Evolutionary conservation across 176 grass and related monocot genomes (phyloP), one percentile per base, ranked within the genome.

Genomic region (Triticum monococcum): DNA sequence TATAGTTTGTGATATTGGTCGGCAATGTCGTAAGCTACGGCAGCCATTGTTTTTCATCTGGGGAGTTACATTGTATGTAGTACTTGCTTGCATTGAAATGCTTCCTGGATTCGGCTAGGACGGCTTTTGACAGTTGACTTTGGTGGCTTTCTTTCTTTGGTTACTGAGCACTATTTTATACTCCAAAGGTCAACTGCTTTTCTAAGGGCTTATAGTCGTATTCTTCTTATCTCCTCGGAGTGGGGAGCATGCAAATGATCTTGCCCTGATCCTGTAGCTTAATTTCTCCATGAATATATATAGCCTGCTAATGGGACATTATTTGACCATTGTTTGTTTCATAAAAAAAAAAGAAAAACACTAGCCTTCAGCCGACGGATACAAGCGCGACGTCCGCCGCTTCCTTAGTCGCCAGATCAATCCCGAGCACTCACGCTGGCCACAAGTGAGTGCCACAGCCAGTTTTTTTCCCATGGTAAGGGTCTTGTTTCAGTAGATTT

Each of bases 41-140:
- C 36, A 25, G 45, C 6, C 2, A 63, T 61, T 40, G 65, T 62
- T 86, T 72, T 62, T 60, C 12, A 0, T 18, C 9, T 12, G 52
- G 32, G 12, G 64, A 11, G 2, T 71, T n/a, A 71, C 69, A 5
- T 9, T 57, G 36, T 46, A 41, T 41, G 40, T 40, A 40, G 38
- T 40, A 40, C 26, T 18, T 54, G 16, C 70, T 77, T 67, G 13
- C n/a, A 9, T 25, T 13, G 5, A 71, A 35, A 33, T 22, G 46
- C 45, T 43, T n/a, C 28, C 10, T 7, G 14, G 2, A 28, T 38
- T 32, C 24, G 8, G 73, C 25, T 24, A 22, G 48, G 22, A 33
- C 3, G 46, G 17, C 46, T 68, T 77, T 77, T 7, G 25, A 33
- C 24, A 57, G 45, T 85, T 85, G 68, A 85, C 88, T 67, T 84